These are phyloP conservation scores for Cyberlindnera veronae DNA, from an alignment of 805 yeast species.

Conservation along the genomic window DNA sequence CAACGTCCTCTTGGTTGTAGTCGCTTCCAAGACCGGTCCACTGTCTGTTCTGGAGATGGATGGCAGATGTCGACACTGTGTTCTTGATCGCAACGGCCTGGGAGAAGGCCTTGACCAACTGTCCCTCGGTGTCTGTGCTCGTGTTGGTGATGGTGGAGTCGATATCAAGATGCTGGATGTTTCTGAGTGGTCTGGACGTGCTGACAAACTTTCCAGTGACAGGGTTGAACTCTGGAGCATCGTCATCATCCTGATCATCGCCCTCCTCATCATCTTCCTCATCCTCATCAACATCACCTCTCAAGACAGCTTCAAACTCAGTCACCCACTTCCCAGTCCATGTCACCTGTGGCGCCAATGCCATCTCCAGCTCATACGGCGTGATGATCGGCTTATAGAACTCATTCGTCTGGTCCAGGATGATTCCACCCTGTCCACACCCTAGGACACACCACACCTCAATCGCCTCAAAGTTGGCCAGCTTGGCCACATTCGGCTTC, in stretches of 20 bases:
- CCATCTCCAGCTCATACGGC: slow-evolving; percentile 84
- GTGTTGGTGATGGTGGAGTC: slow-evolving; percentile 33
- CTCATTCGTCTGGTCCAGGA: slow-evolving; percentile 73
- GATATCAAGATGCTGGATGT: slow-evolving; percentile 59
- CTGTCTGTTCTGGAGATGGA: slow-evolving; percentile 59
- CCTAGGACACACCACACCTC: slow-evolving; percentile 95
- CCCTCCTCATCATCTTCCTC: slow-evolving; percentile 30
- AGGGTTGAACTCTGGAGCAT: slow-evolving; percentile 81
- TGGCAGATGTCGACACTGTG: slow-evolving; percentile 88
- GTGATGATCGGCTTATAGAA: slow-evolving; percentile 90
- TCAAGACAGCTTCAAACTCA: too few relatives aligned
- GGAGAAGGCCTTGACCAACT: slow-evolving; percentile 53
- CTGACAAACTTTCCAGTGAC: slow-evolving; percentile 77
- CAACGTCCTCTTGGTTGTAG: slow-evolving; percentile 41
- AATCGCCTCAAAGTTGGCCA: slow-evolving; percentile 92
- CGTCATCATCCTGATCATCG: slow-evolving; percentile 28
- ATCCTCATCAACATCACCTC: slow-evolving; percentile 38
- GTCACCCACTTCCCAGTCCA: slow-evolving; percentile 97
- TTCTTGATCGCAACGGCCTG: slow-evolving; percentile 61
- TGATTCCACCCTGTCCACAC: slow-evolving; percentile 90
- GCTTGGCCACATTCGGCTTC: slow-evolving; percentile 94
- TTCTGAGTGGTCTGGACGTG: slow-evolving; percentile 73
- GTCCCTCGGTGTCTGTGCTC: slow-evolving; percentile 9
- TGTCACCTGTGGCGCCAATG: slow-evolving; percentile 66
- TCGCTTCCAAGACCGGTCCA: slow-evolving; percentile 96